Evolutionary conservation across 1,139 yeast species (phyloP).

Genomic region (Geotrichum histeridarum): DNA sequence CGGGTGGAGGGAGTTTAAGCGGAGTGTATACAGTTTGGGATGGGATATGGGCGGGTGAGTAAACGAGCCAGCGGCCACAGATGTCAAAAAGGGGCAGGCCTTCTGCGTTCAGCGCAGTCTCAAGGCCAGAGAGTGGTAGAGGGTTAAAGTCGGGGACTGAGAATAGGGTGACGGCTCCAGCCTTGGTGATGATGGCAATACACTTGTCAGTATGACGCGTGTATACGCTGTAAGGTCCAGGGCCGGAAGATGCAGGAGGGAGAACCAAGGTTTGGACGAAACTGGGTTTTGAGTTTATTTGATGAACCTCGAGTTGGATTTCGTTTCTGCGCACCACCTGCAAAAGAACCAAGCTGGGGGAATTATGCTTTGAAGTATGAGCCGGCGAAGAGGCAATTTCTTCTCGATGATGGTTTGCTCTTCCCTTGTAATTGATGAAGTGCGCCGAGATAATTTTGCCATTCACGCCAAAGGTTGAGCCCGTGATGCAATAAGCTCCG

Average conservation of each 20-base stretch:
- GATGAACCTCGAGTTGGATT: constrained; percentile 25
- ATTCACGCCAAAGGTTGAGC: constrained; percentile 24
- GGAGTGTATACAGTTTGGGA: constrained; percentile 24
- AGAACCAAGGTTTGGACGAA: constrained; percentile 23
- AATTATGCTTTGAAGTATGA: constrained; percentile 15
- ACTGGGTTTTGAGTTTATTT: constrained; percentile 18
- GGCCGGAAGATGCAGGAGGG: constrained; percentile 29
- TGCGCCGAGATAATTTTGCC: constrained; percentile 24
- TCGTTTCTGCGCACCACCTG: constrained; percentile 23
- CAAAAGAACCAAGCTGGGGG: constrained; percentile 19
- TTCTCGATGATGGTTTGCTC: background rate
- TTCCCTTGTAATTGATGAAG: constrained; percentile 10
- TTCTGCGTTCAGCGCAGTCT: constrained; percentile 23
- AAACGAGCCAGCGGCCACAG: constrained; percentile 31
- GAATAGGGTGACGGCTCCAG: constrained; percentile 26
- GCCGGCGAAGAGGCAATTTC: background rate
- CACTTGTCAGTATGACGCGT: constrained; percentile 12
- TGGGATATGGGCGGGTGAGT: constrained; percentile 20
- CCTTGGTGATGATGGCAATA: constrained; percentile 24
- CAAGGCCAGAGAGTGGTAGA: constrained; percentile 26
- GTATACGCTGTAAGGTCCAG: constrained; percentile 26
- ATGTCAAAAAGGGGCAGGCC: constrained; percentile 29
- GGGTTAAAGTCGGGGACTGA: constrained; percentile 21
- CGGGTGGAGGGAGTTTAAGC: constrained; percentile 31
- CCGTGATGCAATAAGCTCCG: constrained; percentile 24